Evolutionary conservation across 768 basidiomycete genomes (phyloP), one percentile per base, ranked within the genome.

Genomic region (Amyloporia xantha): DNA sequence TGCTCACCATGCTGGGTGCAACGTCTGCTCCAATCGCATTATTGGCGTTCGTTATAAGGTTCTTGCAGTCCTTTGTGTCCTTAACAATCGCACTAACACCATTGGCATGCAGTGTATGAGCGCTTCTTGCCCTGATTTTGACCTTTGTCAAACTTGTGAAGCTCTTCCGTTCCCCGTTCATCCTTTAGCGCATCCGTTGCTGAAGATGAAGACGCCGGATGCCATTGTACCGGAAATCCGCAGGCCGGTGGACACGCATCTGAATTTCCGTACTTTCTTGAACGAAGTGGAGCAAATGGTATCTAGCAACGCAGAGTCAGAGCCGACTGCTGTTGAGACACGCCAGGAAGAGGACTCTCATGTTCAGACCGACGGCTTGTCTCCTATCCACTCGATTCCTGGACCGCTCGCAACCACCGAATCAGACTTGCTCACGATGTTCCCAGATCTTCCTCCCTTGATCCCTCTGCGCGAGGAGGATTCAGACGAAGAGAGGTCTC

Each of bases 81-180:
- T 65, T 58, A 23, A 4, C 5, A 11, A 6, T 23, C 2, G 28
- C n/a, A n/a, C n/a, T n/a, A n/a, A n/a, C n/a, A n/a, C n/a, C n/a
- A n/a, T n/a, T n/a, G 12, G 2, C 26, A 19, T 52, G 25, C 53
- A 87, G 84, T 94, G 91, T 66, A 82, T 89, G 78, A 81, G 91
- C 59, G 72, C 79, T 12, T 67, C 70, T 3, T 94, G 91, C 66
- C 73, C 76, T 0, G 86, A 92, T 63, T 91, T 81, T 56, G 91
- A 94, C 59, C 72, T 93, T 15, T 94, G 91, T 66, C 71, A 74
- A 49, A 65, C 64, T 45, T 94, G 91, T 66, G 91, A 92, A 66
- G 82, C 88, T 4, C 73, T 79, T 49, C 91, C 91, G 0, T 86
- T 91, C 51, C 67, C 81, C 4, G 70, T 86, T 11, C 91, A 94